Evolutionary conservation across 1,139 yeast genomes (phyloP), one percentile per base, ranked within the genome.

Genomic region (Kodamaea arcana): DNA sequence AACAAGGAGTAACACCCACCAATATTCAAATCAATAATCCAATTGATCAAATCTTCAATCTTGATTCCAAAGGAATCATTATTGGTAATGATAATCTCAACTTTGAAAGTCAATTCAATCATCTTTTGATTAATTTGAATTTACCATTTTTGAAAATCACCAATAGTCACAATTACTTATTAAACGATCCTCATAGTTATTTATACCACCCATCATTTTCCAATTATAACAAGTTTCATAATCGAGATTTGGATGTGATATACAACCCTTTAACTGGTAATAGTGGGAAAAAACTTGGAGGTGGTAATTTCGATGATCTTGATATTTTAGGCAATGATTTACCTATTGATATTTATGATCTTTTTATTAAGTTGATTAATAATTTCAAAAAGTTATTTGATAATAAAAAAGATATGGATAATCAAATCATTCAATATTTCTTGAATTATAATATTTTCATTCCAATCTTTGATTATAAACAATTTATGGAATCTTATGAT

Each of bases 401-500:
- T 28, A 54, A 57, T 29, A 70, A 69, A 40, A 63, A 61, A 33
- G 75, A 72, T 39, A 50, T 78, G 41, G 84, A 79, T 46, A 63
- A 68, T 36, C 71, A 76, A 36, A 65, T 79, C 24, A 60, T 65
- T 42, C 69, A 75, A 33, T 79, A 65, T 48, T 79, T 79, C 47
- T 61, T 76, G 36, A 72, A 76, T 45, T 71, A 75, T 49, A 79
- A 79, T 51, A 65, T 70, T 15, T 65, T 78, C 41, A 69, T 79
- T 20, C 84, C 84, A 9, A 73, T 79, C n/a, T 68, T 79, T 42
- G 83, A 78, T 48, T 78, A 74, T 45, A 70, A 68, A 32, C 56
- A 65, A 28, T 78, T 79, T 47, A 78, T 77, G 70, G 72, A 69
- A 45, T 66, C 69, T 34, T 79, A 79, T 44, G 75, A 76, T 37